Evolutionary conservation across 1,284 basidiomycete species (phyloP).

Genomic region (Stereum hirsutum): DNA sequence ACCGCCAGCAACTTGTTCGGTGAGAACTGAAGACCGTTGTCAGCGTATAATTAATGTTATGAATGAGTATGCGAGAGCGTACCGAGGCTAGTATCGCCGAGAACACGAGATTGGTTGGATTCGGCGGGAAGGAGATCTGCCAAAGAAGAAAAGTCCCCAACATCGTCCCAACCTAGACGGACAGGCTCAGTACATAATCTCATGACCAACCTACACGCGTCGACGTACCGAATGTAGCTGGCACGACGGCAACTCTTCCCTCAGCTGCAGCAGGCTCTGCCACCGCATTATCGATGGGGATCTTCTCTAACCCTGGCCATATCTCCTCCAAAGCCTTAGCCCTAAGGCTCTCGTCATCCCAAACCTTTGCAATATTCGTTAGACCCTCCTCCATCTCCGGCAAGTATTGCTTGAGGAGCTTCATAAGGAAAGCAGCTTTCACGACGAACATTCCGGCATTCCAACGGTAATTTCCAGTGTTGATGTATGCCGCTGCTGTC

Average conservation of each 20-base stretch:
- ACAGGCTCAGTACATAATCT: no score
- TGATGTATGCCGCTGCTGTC: conserved; percentile 74
- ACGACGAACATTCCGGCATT: conserved; percentile 86
- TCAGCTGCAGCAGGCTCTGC: conserved; percentile 75
- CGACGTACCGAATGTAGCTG: conserved; percentile 80
- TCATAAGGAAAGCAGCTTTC: conserved; percentile 61
- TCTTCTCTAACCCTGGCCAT: conserved; percentile 72
- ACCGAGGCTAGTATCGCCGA: conserved; percentile 67
- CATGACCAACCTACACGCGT: no score
- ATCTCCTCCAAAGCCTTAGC: conserved; percentile 47
- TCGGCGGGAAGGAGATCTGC: conserved; percentile 75
- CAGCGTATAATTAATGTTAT: background rate
- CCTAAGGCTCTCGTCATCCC: conserved; percentile 54
- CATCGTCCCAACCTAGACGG: conserved; percentile 89
- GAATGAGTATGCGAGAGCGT: conserved; percentile 8
- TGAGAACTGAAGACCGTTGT: conserved; percentile 43
- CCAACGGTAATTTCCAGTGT: conserved; percentile 78
- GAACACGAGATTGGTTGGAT: conserved; percentile 68
- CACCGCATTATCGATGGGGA: conserved; percentile 79
- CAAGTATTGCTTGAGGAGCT: conserved; percentile 62
- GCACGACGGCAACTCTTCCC: conserved; percentile 76
- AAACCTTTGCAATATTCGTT: conserved; percentile 53
- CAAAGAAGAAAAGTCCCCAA: conserved; percentile 79
- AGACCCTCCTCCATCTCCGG: conserved; percentile 61
- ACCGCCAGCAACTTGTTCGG: conserved; percentile 77